Evolutionary conservation across 1,139 yeast species (phyloP), one percentile per base, ranked within the genome.

Genomic region (Protomyces arabidopsidicola): DNA sequence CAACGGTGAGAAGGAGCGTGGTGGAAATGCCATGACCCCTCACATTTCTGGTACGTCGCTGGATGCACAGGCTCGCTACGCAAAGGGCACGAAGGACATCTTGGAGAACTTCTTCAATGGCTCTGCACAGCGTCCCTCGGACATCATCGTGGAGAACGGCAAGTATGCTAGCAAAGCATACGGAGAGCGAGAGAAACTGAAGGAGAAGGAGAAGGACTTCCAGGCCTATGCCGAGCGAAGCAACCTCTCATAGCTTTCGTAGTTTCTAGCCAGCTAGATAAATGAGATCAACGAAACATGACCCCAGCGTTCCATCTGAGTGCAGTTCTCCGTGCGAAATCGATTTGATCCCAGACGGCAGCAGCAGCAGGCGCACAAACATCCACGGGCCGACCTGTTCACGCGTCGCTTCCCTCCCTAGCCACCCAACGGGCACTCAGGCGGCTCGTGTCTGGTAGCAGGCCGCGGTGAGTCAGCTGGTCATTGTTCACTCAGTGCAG

Each of bases 11-110:
- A 77, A 81, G 69, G 82, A 78, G 69, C 88, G 88, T 65, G 87
- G 83, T 51, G 93, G 93, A 69, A 88, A 88, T 72, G 93, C 93
- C 66, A 86, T 88, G 93, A 86, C 90, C 62, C 91, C 93, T 36
- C 95, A 88, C 73, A 82, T 85, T 68, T 84, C 89, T 64, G 95
- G 95, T 67, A 85, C 93, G 42, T 84, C 89, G 57, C 77, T 88
- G 70, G 95, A 87, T 74, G 93, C 95, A 55, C 95, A 88, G 77
- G 78, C 78, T 52, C 81, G 95, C 71, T 88, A 88, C 71, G 84
- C 93, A 34, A 75, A 75, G 22, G 95, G 95, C 65, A 85, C 85
- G 59, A 81, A 84, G 77, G 76, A 76, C 68, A 86, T 88, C 70
- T 81, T 88, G 76, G 78, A 80, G 65, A 80, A 84, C 51, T 87